Evolutionary conservation across 306 rosid species (phyloP), one percentile per base, ranked within the genome.

Genomic region (Biancaea sappan): DNA sequence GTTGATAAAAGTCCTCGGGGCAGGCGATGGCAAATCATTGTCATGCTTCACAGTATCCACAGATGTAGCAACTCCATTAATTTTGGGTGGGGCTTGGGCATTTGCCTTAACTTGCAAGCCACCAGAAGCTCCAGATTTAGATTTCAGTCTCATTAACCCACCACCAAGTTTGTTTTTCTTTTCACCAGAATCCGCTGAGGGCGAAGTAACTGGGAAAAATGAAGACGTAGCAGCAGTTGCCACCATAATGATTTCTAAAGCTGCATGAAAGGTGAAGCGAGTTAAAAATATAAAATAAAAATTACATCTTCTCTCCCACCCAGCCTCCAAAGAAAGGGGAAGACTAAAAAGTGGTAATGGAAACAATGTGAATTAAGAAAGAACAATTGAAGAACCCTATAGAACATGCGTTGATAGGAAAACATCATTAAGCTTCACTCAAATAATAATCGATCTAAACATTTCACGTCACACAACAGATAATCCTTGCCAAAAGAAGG

Each of bases 41-140:
- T 85, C 97, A 41, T 75, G 79, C 88, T 82, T 92, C 79, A 81
- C 76, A 57, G 80, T 80, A 70, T 85, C 98, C 41, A 79, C 78
- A 57, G 93, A 25, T 38, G 86, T 79, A 75, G 90, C 85, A 67
- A 90, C 92, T 25, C 99, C 99, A 79, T 92, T 95, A 58, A 95
- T 84, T 77, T 95, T 95, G 4, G 93, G 74, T 72, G 98, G 96
- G 72, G 98, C 96, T 76, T 92, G 99, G 78, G 96, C 96, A 79
- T 88, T 88, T 53, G 91, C 85, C 89, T 89, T 95, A 60, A 89
- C 98, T 78, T 79, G 80, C 93, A 95, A 80, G 81, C 92, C 81
- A 67, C 90, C 77, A 43, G 85, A 78, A 21, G 93, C 67, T 2
- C 80, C 67, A 24, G 84, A 81, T 75, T 92, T 95, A 8, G 86